Conservation (phyloP, 2,329 filamentous ascomycete species). For the Ascochyta pisi region DNA sequence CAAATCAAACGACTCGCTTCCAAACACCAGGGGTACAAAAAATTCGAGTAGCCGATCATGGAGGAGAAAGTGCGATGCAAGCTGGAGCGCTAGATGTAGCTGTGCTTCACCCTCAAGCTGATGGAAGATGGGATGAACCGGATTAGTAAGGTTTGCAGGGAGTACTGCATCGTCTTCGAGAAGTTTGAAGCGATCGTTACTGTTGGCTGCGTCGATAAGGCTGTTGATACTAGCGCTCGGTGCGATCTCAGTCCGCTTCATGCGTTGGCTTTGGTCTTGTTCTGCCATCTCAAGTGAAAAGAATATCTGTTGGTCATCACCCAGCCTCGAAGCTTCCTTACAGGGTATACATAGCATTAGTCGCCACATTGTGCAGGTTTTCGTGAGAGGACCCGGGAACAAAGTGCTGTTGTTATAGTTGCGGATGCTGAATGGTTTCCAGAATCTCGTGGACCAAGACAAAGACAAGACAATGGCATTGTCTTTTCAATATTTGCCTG, state of each 20-base stretch:
- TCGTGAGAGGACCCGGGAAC: neutral
- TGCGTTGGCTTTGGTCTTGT: neutral
- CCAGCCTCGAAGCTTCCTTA: neutral
- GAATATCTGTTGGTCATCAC: neutral
- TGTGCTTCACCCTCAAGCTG: constrained; percentile 23
- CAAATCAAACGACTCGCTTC: constrained; percentile 21
- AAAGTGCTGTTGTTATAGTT: neutral
- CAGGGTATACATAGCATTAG: constrained; percentile 1
- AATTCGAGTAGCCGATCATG: constrained; percentile 39
- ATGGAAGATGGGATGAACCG: constrained; percentile 42
- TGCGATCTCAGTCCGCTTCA: neutral
- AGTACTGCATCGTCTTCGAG: constrained; percentile 33
- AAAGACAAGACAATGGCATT: constrained; percentile 9
- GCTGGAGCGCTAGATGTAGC: constrained; percentile 34
- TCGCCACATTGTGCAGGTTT: neutral
- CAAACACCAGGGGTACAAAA: constrained; percentile 40
- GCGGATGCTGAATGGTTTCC: too few relatives aligned
- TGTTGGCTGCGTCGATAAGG: constrained; percentile 34
- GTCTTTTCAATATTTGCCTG: neutral
- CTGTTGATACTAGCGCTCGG: constrained; percentile 19
- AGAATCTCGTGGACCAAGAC: neutral
- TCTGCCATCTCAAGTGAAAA: neutral
- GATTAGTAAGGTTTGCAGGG: constrained; percentile 33
- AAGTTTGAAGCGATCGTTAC: constrained; percentile 40
- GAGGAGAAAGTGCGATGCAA: constrained; percentile 45